Base-by-base conservation (phyloP, 208 protist species). In the Acanthamoeba triangularis region DNA sequence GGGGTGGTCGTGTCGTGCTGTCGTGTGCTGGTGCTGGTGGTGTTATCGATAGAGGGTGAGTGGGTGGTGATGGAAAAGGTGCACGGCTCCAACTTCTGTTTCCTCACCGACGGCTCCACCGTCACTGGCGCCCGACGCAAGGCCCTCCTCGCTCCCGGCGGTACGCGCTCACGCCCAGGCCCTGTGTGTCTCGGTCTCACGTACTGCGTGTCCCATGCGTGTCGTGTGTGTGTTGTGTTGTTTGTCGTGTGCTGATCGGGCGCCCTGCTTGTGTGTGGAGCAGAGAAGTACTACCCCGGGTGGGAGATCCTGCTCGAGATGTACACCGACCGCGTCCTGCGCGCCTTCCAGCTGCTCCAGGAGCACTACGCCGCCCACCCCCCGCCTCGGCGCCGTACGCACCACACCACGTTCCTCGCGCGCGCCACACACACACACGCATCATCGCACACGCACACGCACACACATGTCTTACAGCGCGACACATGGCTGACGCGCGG, bases 21-120 rank as follows among this genome's bases (percentile, higher is more conserved):
- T 25, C 67, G 28, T 33, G n/a, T 11, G 2, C 10, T 11, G 44
- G 4, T 47, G 44, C 10, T 8, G 2, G 4, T 4, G 44, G 4
- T 11, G 44, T 47, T 47, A 11, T 11, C 37, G 37, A 47, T 80
- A 80, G 72, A 8, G 30, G 72, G 72, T 20, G 72, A 80, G 72
- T 80, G 72, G 72, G 72, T 80, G 72, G 72, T 80, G 35, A 80
- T 80, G 72, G 72, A 80, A 30, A 80, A 80, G 72, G 72, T 80
- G 72, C 72, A 80, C 72, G 72, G 72, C 33, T 80, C 72, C 72
- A 80, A 80, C 37, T 80, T 80, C 33, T 80, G 72, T 30, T 80
- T 80, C 72, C 30, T 80, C 72, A 80, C 72, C 18, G 72, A 80
- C 72, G 72, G 72, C 13, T 41, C 72, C 72, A 80, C 30, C 35